Conservation (phyloP, 2,329 filamentous ascomycete species). For the Sporothrix pseudoabietina region DNA sequence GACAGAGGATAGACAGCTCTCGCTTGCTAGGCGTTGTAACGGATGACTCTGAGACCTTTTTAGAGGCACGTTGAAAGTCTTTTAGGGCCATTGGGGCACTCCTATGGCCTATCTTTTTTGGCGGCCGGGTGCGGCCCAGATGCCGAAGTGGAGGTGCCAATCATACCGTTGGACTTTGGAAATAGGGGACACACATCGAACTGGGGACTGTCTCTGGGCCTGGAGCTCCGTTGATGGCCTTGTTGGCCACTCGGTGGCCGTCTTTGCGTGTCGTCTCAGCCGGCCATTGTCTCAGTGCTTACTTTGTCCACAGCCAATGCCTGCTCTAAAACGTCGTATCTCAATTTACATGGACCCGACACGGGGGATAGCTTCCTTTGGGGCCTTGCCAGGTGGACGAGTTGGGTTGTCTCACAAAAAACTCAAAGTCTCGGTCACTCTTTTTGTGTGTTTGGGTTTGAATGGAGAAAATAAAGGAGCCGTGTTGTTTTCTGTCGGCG, state of each 20-base stretch:
- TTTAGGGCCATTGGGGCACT: background rate
- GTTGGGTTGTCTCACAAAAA: constrained; percentile 6
- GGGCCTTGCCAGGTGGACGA: background rate
- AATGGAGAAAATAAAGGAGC: background rate
- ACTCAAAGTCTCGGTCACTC: background rate
- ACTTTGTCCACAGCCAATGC: background rate
- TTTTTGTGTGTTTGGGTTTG: background rate
- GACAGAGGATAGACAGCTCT: background rate
- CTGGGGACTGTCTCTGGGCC: background rate
- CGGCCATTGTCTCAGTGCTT: constrained; percentile 18
- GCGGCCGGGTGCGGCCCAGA: constrained; percentile 10
- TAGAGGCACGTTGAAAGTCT: background rate
- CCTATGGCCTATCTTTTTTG: background rate
- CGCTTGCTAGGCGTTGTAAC: background rate
- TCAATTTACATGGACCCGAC: background rate
- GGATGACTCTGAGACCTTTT: background rate
- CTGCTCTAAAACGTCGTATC: background rate
- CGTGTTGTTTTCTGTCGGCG: constrained; percentile 12
- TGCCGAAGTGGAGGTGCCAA: background rate
- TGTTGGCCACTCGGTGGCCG: background rate
- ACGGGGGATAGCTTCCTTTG: constrained; percentile 18
- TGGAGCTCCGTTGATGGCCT: background rate
- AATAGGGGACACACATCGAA: no score
- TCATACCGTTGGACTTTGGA: background rate
- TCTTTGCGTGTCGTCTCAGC: background rate